Conservation (phyloP, 2,329 filamentous ascomycete species). For the Aspergillus proliferans region DNA sequence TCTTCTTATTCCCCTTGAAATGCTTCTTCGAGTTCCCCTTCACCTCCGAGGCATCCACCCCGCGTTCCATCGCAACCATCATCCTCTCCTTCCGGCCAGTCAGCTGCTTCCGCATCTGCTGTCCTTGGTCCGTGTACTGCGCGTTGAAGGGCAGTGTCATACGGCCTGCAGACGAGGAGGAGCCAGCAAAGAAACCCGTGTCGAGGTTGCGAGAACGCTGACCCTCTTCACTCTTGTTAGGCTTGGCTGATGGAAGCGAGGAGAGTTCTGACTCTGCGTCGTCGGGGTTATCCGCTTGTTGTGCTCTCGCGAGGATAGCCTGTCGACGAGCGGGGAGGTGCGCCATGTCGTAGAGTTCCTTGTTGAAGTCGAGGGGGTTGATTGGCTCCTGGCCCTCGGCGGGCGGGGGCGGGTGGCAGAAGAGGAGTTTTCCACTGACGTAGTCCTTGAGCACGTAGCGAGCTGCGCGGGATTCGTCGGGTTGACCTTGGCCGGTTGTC, state of each 20-base stretch:
- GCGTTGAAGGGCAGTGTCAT: conserved; percentile 78
- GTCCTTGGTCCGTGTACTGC: conserved; percentile 78
- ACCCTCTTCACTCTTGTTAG: conserved; percentile 50
- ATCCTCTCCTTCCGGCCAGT: conserved; percentile 74
- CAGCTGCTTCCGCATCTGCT: conserved; percentile 64
- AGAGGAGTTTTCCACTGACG: conserved; percentile 90
- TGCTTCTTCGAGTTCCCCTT: conserved; percentile 73
- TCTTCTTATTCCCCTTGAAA: conserved; percentile 38
- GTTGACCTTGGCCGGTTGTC: conserved; percentile 80
- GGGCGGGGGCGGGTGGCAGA: conserved; percentile 74
- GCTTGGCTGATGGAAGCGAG: conserved; percentile 6
- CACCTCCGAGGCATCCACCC: conserved; percentile 75
- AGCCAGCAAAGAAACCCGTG: conserved; percentile 75
- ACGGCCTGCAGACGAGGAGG: conserved; percentile 55
- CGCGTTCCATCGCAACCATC: conserved; percentile 76
- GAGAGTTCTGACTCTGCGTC: conserved; percentile 24
- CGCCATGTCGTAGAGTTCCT: conserved; percentile 74
- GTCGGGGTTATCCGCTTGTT: conserved; percentile 24
- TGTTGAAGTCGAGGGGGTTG: conserved; percentile 74
- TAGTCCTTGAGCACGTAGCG: conserved; percentile 93
- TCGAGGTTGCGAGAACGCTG: conserved; percentile 73
- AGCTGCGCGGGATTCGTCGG: conserved; percentile 87
- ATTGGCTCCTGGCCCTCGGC: conserved; percentile 37
- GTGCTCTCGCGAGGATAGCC: conserved; percentile 47
- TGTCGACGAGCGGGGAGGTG: conserved; percentile 79